These are phyloP conservation scores for Dactylellina drechsleri DNA, from an alignment of 2,329 filamentous ascomycete genomes.

Conservation along the genomic window DNA sequence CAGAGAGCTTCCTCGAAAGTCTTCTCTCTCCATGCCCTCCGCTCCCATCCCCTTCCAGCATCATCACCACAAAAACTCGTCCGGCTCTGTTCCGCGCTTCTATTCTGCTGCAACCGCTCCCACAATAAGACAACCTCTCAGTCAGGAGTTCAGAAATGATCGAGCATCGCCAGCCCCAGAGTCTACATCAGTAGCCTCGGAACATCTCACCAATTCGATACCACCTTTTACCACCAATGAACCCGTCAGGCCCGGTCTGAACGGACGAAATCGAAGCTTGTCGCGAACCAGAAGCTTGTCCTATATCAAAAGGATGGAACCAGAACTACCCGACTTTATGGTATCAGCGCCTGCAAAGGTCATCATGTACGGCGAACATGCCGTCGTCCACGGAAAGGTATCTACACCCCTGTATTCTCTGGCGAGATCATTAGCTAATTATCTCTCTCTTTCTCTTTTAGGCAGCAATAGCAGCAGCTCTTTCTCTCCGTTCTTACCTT, in stretches of 20 bases:
- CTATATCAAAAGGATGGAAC: slow-evolving; percentile 64
- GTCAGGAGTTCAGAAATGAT: slow-evolving; percentile 28
- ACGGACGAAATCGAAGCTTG: slow-evolving; percentile 32
- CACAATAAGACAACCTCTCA: slow-evolving; percentile 23
- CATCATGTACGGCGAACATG: slow-evolving; percentile 97
- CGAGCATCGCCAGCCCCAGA: slow-evolving; percentile 10
- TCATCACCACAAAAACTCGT: slow-evolving; percentile 37
- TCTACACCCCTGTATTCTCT: background rate
- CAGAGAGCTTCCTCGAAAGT: slow-evolving; percentile 31
- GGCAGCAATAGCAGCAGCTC: slow-evolving; percentile 92
- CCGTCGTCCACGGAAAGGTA: slow-evolving; percentile 96
- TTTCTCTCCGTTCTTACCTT: slow-evolving; percentile 94
- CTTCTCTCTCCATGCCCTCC: slow-evolving; percentile 31
- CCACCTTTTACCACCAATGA: slow-evolving; percentile 42
- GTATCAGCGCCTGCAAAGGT: slow-evolving; percentile 98
- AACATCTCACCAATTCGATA: slow-evolving; percentile 41
- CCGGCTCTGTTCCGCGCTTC: slow-evolving; percentile 27
- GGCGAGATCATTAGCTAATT: background rate
- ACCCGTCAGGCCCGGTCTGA: slow-evolving; percentile 4
- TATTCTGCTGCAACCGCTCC: slow-evolving; percentile 13
- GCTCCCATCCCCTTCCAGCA: slow-evolving; percentile 47
- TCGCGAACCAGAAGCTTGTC: slow-evolving; percentile 41
- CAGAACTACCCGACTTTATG: slow-evolving; percentile 89
- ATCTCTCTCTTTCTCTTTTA: slow-evolving; percentile 60
- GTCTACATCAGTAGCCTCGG: slow-evolving; percentile 39